Percentiles rank a stretch among this genome's conserved stretches.
phyloP scores from a whole-genome alignment of 192 early-diverging fungal species.

The Coemansia sp. region DNA sequence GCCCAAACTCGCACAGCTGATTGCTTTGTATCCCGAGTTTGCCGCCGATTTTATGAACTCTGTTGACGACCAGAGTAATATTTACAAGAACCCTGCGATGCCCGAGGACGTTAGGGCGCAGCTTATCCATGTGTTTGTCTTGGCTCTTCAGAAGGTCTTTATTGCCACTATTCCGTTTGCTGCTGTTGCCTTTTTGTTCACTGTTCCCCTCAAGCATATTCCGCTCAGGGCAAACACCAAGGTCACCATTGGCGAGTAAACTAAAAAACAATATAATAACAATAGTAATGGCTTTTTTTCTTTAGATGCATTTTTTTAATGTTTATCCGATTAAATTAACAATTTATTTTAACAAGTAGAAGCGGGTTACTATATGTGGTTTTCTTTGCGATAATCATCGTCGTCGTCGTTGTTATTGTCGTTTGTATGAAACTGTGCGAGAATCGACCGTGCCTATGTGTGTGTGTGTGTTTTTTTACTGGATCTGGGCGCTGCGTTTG shows the following conservation, averaged over 20 bases:
- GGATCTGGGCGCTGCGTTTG: constrained; percentile 9
- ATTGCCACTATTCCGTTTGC: constrained; percentile 57
- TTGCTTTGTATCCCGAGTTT: constrained; percentile 23
- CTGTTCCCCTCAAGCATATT: constrained; percentile 53
- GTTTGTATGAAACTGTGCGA: too few species aligned
- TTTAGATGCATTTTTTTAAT: too few species aligned
- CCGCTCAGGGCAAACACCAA: constrained; percentile 21
- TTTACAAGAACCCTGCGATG: constrained; percentile 34
- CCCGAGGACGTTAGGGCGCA: constrained; percentile 25
- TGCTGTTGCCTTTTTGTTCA: constrained; percentile 48
- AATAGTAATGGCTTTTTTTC: too few species aligned
- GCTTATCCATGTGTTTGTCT: constrained; percentile 54
- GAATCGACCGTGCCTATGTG: too few species aligned
- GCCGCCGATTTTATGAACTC: constrained; percentile 9
- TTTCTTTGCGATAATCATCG: too few species aligned
- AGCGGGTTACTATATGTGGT: too few species aligned
- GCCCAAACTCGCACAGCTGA: constrained; percentile 18
- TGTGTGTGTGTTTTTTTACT: too few species aligned
- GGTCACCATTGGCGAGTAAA: constrained; percentile 8
- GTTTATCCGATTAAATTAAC: too few species aligned
- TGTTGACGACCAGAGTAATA: constrained; percentile 34
- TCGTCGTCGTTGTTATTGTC: too few species aligned
- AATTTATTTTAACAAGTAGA: constrained; percentile 2
- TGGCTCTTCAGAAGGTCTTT: constrained; percentile 56
- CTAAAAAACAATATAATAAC: too few species aligned